These are phyloP conservation scores for Neonothopanus nambi DNA, from an alignment of 1,284 basidiomycete species.

Conservation along the genomic window DNA sequence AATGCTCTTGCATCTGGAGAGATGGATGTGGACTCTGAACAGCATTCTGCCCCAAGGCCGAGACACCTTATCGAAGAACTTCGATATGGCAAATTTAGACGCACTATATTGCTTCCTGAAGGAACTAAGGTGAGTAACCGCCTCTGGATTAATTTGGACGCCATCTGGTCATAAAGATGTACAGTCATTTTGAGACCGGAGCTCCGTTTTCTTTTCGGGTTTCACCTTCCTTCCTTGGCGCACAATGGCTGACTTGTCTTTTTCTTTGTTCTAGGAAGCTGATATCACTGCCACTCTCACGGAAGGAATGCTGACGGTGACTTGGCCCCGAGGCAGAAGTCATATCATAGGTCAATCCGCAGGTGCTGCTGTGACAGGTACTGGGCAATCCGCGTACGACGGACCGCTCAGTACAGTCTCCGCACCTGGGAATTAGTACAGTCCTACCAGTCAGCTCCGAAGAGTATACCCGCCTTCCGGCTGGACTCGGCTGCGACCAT, in stretches of 20 bases:
- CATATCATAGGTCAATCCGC: neutral
- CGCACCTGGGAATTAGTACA: neutral
- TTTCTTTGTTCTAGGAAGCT: slow-evolving; percentile 30
- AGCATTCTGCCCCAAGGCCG: slow-evolving; percentile 1
- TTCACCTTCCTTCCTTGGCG: slow-evolving; percentile 3
- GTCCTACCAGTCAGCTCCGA: neutral
- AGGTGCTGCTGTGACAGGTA: neutral
- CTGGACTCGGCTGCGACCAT: too few relatives aligned
- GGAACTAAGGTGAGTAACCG: slow-evolving; percentile 46
- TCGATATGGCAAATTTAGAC: slow-evolving; percentile 52
- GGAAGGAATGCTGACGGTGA: slow-evolving; percentile 50
- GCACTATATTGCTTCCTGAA: slow-evolving; percentile 43
- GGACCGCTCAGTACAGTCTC: neutral
- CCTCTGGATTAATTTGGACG: neutral
- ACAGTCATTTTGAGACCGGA: neutral
- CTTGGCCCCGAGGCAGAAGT: slow-evolving; percentile 47
- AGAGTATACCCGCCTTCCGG: neutral
- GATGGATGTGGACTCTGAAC: slow-evolving; percentile 19
- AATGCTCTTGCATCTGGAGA: slow-evolving; percentile 19
- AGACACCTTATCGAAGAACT: slow-evolving; percentile 41
- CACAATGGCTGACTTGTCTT: slow-evolving; percentile 13
- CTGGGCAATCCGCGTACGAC: neutral
- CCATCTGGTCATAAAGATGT: too few relatives aligned
- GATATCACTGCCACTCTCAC: slow-evolving; percentile 40
- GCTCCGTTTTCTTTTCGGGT: neutral